Percentiles rank a stretch among this genome's conserved stretches.
phyloP scores from a whole-genome alignment of 176 grass and related monocot species.

The Panicum miliaceum region DNA sequence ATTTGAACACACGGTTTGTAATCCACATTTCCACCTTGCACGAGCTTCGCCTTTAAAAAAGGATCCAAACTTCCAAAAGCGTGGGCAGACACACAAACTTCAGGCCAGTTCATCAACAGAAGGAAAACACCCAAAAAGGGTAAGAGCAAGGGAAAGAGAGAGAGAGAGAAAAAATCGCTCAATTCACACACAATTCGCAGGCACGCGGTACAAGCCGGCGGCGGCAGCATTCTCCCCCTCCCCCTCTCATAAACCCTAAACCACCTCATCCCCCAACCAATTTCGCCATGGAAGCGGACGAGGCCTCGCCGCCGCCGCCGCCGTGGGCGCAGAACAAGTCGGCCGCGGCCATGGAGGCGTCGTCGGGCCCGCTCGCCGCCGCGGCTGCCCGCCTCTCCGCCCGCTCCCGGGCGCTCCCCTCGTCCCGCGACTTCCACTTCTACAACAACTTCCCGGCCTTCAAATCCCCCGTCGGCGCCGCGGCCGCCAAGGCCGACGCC shows the following conservation, averaged over 20 bases:
- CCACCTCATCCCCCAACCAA: conserved; percentile 33
- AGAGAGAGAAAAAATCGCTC: not conserved
- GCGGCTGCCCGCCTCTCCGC: conserved; percentile 51
- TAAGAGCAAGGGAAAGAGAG: not conserved
- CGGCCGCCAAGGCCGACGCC: conserved; percentile 52
- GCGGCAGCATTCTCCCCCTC: not conserved
- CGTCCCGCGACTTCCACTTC: conserved; percentile 82
- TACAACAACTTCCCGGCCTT: conserved; percentile 88
- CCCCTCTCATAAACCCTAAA: conserved; percentile 54
- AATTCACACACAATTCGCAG: not conserved
- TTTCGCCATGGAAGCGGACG: conserved; percentile 49
- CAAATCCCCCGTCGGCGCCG: conserved; percentile 55
- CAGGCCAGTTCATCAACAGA: not conserved
- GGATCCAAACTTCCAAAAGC: not conserved
- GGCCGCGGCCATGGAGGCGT: conserved; percentile 45
- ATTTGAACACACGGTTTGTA: not conserved
- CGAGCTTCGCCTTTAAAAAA: not conserved
- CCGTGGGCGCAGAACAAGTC: conserved; percentile 50
- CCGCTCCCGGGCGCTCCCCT: conserved; percentile 49
- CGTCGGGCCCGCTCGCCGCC: conserved; percentile 49
- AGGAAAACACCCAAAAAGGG: not conserved
- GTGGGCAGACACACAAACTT: not conserved
- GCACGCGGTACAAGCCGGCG: not conserved
- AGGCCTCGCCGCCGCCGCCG: conserved; percentile 37
- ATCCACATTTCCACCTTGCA: not conserved